These are phyloP conservation scores for Avena eriantha DNA, from an alignment of 176 grass and related monocot species.

Conservation along the genomic window DNA sequence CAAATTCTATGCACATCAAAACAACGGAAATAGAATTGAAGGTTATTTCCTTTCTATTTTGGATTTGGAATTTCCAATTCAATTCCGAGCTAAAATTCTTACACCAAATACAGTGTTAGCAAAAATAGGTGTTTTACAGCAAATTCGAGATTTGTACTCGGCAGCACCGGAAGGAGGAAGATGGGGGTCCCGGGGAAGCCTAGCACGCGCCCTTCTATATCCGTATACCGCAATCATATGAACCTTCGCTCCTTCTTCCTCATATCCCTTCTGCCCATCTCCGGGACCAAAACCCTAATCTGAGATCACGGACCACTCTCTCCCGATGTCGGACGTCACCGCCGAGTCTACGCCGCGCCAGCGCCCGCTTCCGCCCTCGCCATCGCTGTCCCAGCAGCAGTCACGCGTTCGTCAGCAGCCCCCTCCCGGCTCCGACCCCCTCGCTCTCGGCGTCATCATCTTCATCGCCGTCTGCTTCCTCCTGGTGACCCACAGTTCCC, in stretches of 20 bases:
- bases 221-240: too few species aligned
- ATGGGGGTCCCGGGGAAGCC: too few species aligned
- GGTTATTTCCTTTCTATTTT: too few species aligned
- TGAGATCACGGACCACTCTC: neutral
- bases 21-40: too few species aligned
- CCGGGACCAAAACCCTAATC: neutral
- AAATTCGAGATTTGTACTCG: too few species aligned
- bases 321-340: slow-evolving; percentile 55
- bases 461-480: slow-evolving; percentile 60
- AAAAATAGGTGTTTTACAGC: too few species aligned
- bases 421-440: slow-evolving; percentile 46
- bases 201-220: too few species aligned
- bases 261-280: neutral
- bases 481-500: slow-evolving; percentile 39
- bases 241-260: neutral
- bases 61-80: too few species aligned
- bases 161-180: too few species aligned
- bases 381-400: slow-evolving; percentile 42
- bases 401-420: slow-evolving; percentile 44
- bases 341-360: slow-evolving; percentile 35
- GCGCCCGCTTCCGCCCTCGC: slow-evolving; percentile 44
- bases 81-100: too few species aligned
- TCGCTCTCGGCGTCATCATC: slow-evolving; percentile 47
- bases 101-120: too few species aligned
- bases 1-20: too few species aligned